Conservation (phyloP, 371 early-diverging fungal genomes). For the Fennellomyces sp. region DNA sequence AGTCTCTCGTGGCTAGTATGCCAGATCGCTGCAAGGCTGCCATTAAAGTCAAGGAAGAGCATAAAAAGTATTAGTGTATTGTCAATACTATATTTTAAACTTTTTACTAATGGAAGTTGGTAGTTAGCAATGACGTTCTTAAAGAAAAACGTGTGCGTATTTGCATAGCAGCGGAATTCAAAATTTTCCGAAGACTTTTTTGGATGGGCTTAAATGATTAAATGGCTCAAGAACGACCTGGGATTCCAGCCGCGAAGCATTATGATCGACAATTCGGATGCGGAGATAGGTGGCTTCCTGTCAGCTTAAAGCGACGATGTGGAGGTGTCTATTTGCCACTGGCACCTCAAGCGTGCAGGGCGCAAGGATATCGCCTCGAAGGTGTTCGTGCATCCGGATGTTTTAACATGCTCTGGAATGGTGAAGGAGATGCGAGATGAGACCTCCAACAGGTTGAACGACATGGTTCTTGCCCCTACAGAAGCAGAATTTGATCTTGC, state of each 20-base stretch:
- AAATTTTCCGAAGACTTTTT: too few relatives aligned
- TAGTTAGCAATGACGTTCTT: neutral
- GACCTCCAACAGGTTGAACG: neutral
- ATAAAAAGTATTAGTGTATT: too few relatives aligned
- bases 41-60: too few relatives aligned
- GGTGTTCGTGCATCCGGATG: neutral
- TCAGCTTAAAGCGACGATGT: neutral
- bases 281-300: conserved; percentile 8
- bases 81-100: too few relatives aligned
- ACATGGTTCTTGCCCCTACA: neutral
- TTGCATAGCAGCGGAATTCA: neutral
- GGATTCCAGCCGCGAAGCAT: neutral
- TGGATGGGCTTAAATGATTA: too few relatives aligned
- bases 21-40: too few relatives aligned
- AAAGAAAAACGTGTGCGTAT: too few relatives aligned
- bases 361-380: neutral
- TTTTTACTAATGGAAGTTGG: neutral
- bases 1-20: too few relatives aligned
- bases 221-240: conserved; percentile 4
- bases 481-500: neutral
- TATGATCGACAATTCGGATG: conserved; percentile 13
- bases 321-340: conserved; percentile 7
- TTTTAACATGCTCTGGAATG: neutral
- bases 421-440: conserved; percentile 1
- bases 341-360: conserved; percentile 11